phyloP scores from a whole-genome alignment of 2,329 filamentous ascomycete species.

The Sclerotiophoma versabilis region DNA sequence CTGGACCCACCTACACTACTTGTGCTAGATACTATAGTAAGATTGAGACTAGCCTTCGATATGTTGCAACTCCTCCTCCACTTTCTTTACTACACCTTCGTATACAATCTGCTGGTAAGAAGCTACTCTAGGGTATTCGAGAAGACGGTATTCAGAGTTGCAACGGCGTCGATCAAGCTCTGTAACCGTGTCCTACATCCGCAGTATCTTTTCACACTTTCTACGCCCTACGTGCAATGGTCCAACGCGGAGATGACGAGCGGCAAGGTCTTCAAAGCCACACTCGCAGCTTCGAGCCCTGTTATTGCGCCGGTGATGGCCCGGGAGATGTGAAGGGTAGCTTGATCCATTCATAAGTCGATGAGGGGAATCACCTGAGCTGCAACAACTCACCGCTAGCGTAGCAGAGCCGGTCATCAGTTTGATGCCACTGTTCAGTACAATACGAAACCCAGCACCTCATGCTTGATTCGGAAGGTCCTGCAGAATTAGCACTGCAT shows the following conservation, averaged over 20 bases:
- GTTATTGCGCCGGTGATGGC: not conserved
- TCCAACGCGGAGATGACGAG: constrained; percentile 35
- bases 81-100: constrained; percentile 24
- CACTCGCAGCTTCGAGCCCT: constrained; percentile 31
- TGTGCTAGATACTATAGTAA: too few relatives aligned
- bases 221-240: constrained; percentile 19
- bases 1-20: too few relatives aligned
- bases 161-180: constrained; percentile 26
- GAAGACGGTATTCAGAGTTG: constrained; percentile 37
- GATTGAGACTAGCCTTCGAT: not conserved
- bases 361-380: not conserved
- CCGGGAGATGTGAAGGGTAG: too few relatives aligned
- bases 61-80: constrained; percentile 20
- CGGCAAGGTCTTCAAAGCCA: constrained; percentile 36
- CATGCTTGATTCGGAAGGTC: not conserved
- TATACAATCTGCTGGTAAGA: constrained; percentile 27
- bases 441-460: not conserved
- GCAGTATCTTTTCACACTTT: not conserved
- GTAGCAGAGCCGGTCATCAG: not conserved
- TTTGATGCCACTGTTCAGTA: not conserved
- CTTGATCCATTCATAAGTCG: too few relatives aligned
- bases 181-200: constrained; percentile 15
- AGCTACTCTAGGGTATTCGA: constrained; percentile 36
- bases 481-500: not conserved
- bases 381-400: not conserved